phyloP scores from a whole-genome alignment of 2,329 filamentous ascomycete genomes.

The Fusarium setosum region DNA sequence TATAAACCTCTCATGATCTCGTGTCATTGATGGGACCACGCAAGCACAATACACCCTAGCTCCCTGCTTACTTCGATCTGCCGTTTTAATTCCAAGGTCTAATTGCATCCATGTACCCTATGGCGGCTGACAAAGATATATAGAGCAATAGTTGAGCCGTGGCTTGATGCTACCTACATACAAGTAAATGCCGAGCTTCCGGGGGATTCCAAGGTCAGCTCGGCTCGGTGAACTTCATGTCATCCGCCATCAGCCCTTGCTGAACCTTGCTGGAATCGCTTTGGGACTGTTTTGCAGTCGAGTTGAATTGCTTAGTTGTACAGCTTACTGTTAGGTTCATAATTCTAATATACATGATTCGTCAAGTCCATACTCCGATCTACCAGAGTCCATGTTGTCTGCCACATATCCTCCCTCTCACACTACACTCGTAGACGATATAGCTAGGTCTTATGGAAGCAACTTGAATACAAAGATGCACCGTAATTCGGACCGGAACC shows the following conservation, averaged over 20 bases:
- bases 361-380: background rate
- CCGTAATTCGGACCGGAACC: constrained; percentile 5
- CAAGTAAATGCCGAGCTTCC: background rate
- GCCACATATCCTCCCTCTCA: background rate
- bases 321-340: background rate
- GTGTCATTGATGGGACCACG: background rate
- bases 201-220: background rate
- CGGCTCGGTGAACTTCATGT: background rate
- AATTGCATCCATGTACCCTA: too few species aligned
- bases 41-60: background rate
- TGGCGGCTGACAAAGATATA: too few species aligned
- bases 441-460: too few species aligned
- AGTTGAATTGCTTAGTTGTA: background rate
- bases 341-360: background rate
- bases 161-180: too few species aligned
- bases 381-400: background rate
- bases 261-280: too few species aligned
- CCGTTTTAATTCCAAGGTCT: too few species aligned
- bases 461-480: constrained; percentile 4
- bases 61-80: background rate
- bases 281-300: too few species aligned
- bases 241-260: too few species aligned
- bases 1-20: constrained; percentile 4
- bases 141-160: too few species aligned
- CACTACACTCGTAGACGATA: too few species aligned